Percentiles rank a stretch among this genome's conserved stretches.
Conservation (phyloP, 2,329 filamentous ascomycete species). For the Ilyonectria destructans region DNA sequence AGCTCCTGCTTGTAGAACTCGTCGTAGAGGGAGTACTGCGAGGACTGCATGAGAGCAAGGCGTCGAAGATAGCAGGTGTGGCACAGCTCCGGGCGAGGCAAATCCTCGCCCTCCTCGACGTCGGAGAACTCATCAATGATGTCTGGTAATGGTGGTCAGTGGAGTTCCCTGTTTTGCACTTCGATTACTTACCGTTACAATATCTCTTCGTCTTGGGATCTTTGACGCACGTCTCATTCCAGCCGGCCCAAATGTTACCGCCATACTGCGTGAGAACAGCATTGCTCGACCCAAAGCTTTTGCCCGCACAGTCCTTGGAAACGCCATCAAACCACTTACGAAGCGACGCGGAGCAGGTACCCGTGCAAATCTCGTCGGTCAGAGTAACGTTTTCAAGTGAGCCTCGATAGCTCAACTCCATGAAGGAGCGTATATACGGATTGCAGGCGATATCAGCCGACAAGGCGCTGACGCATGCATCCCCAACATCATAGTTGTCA, state of each 20-base stretch:
- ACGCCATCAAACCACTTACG: conserved; percentile 30
- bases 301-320: conserved; percentile 8
- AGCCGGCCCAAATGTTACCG: conserved; percentile 36
- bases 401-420: conserved; percentile 11
- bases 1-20: conserved; percentile 28
- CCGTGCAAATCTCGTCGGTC: conserved; percentile 29
- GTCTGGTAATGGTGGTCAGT: conserved; percentile 28
- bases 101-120: conserved; percentile 29
- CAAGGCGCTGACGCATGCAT: conserved; percentile 22
- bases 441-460: conserved; percentile 25
- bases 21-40: conserved; percentile 44
- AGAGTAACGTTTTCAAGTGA: conserved; percentile 21
- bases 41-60: conserved; percentile 47
- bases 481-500: conserved; percentile 14
- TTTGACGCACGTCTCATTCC: conserved; percentile 40
- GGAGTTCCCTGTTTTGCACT: background rate
- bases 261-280: conserved; percentile 7
- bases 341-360: conserved; percentile 25
- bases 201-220: conserved; percentile 35
- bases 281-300: background rate
- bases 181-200: conserved; percentile 37
- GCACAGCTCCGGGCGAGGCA: conserved; percentile 47
- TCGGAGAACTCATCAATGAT: conserved; percentile 39
- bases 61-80: conserved; percentile 39
- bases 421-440: conserved; percentile 11